Base-by-base conservation (phyloP, 192 early-diverging fungal species). In the Funneliformis mosseae region DNA sequence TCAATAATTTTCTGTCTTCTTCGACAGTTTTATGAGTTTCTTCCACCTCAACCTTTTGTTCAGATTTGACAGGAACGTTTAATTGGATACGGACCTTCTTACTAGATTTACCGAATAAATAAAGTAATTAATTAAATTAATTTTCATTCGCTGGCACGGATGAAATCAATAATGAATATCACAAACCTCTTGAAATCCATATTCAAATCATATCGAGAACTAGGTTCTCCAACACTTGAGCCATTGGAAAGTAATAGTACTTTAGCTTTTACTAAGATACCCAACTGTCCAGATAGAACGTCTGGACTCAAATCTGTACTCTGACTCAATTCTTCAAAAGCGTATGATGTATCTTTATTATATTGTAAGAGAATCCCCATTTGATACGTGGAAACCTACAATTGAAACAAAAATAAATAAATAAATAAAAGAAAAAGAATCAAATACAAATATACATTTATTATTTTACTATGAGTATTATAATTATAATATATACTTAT, bases 361-460 rank as follows among this genome's bases (percentile, higher is more conserved):
- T 94, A 99, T 84, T 95, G 93, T 55, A 98, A 85, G 60, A 99
- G 89, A 10, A 99, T 91, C 41, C 93, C 96, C 92, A 98, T 94
- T 85, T 99, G 97, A 84, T 93, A 98, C 4, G 93, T 94, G 8
- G 94, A 93, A 7, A 94, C 92, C 85, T 89, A 74, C 59, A 88
- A 86, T 21, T 21, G 4, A 25, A 45, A 3, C 8, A n/a, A 71
- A n/a, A 7, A 5, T 50, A 28, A 59, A 38, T 42, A 23, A 18
- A 9, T 61, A 61, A 1, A 41, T 3, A 21, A 39, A n/a, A 1
- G n/a, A 43, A 45, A 73, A 8, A n/a, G 8, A 71, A 4, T 38
- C 69, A 11, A 33, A 33, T 27, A 41, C 25, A 45, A 1, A 38
- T 5, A 9, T 46, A 74, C 25, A 74, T 33, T 33, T 33, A 33